Percentiles rank a stretch among this genome's conserved stretches.
Evolutionary conservation across 2,329 filamentous ascomycete species (phyloP).

Genomic region (Botrytis galanthina): DNA sequence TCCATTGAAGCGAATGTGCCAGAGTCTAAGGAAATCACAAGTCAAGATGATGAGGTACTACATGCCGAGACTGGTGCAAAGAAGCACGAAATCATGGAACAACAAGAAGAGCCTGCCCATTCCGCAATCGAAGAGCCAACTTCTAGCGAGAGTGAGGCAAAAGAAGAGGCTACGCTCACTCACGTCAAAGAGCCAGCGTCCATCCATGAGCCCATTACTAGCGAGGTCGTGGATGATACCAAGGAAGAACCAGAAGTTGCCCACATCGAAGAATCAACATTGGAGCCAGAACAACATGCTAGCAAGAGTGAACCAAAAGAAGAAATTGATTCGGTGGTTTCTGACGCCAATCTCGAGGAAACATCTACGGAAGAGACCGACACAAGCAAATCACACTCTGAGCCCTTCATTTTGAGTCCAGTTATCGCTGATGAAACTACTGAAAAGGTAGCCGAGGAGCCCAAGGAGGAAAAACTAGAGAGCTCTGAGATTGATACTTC

Average conservation of each 20-base stretch:
- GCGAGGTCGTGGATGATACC: not conserved
- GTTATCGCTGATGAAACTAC: not conserved
- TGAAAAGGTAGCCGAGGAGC: not conserved
- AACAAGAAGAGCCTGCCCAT: not conserved
- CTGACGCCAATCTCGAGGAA: not conserved
- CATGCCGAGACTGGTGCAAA: not conserved
- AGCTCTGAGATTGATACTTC: not conserved
- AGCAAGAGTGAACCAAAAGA: constrained; percentile 1
- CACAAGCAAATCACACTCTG: not conserved
- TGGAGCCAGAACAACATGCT: not conserved
- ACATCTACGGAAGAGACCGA: not conserved
- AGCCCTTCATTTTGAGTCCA: not conserved
- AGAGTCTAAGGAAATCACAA: not conserved
- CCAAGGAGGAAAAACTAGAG: not conserved
- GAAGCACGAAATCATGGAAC: not conserved
- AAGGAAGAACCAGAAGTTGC: not conserved
- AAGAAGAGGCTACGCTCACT: not conserved
- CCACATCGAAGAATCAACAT: constrained; percentile 2
- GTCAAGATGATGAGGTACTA: not conserved
- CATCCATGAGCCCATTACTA: not conserved
- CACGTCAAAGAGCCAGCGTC: not conserved
- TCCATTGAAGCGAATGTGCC: not conserved
- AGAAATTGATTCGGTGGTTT: not conserved
- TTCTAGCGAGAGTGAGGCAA: not conserved
- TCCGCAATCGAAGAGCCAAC: not conserved